These are phyloP conservation scores for Boletellus dicymbophilus DNA, from an alignment of 1,284 basidiomycete species.

Conservation along the genomic window DNA sequence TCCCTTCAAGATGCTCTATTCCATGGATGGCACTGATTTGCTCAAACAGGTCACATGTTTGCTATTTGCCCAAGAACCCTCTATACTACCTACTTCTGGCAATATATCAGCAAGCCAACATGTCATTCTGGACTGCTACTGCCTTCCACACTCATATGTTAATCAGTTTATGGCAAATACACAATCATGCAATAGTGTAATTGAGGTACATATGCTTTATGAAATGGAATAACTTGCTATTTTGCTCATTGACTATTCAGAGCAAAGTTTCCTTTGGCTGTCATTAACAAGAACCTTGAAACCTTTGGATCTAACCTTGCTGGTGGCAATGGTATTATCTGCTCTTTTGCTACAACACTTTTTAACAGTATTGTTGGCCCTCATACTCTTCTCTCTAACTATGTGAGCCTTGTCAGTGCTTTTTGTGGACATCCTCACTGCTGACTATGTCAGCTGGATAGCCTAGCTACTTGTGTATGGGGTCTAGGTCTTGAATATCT, in stretches of 20 bases:
- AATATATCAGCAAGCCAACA: no score
- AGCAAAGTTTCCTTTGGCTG: neutral
- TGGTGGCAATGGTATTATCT: neutral
- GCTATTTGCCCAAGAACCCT: no score
- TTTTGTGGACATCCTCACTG: neutral
- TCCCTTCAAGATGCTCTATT: neutral
- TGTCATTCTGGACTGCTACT: no score
- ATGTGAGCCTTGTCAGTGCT: neutral
- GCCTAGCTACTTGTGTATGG: neutral
- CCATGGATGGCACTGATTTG: neutral
- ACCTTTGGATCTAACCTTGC: neutral
- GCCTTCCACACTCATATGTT: neutral
- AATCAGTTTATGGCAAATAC: no score
- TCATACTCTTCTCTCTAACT: neutral
- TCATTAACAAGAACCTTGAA: neutral
- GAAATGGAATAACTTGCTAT: no score
- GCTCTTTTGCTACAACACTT: neutral
- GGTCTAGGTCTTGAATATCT: neutral
- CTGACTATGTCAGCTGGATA: neutral
- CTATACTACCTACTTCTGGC: no score
- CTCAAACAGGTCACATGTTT: no score
- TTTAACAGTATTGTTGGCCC: neutral
- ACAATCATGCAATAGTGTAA: no score
- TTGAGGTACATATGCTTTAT: no score
- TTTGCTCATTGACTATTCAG: neutral